These are phyloP conservation scores for Halteria grandinella DNA, from an alignment of 73 alveolate genomes.

Conservation along the genomic window DNA sequence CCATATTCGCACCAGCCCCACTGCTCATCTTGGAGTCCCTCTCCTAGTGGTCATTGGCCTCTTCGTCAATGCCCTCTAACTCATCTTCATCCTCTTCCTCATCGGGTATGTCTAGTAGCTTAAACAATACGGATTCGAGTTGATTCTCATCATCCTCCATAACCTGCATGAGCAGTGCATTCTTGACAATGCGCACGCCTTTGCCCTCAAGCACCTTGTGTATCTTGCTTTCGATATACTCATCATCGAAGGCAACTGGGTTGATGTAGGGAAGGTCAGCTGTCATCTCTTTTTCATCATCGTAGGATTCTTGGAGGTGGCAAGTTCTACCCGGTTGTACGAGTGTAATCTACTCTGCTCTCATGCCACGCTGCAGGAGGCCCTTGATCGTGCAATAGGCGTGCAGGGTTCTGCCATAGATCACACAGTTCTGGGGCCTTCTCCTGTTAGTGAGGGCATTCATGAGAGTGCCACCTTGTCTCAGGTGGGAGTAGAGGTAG, in stretches of 20 bases:
- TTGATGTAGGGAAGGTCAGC: conserved; percentile 65
- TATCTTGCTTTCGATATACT: conserved; percentile 67
- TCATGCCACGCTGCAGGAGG: conserved; percentile 86
- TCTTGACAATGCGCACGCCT: conserved; percentile 75
- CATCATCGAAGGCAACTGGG: conserved; percentile 87
- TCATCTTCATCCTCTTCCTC: conserved; percentile 85
- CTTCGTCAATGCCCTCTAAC: conserved; percentile 64
- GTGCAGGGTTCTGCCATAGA: conserved; percentile 96
- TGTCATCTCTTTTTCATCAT: conserved; percentile 71
- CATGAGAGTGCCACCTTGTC: conserved; percentile 76
- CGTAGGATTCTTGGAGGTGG: conserved; percentile 76
- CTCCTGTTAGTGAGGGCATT: conserved; percentile 79
- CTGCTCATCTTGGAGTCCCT: conserved; percentile 55
- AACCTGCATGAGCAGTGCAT: conserved; percentile 69
- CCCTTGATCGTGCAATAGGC: conserved; percentile 94
- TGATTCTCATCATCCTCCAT: conserved; percentile 74
- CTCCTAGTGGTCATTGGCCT: conserved; percentile 61
- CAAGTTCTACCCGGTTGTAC: conserved; percentile 89
- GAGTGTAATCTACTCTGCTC: conserved; percentile 88
- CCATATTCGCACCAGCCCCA: conserved; percentile 10
- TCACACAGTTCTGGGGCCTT: conserved; percentile 78
- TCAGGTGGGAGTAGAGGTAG: conserved; percentile 81
- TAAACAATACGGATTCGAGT: conserved; percentile 62
- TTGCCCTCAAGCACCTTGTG: conserved; percentile 60
- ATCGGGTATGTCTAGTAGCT: conserved; percentile 70